These are phyloP conservation scores for Sporothrix mexicana DNA, from an alignment of 2,329 filamentous ascomycete genomes.

Conservation along the genomic window DNA sequence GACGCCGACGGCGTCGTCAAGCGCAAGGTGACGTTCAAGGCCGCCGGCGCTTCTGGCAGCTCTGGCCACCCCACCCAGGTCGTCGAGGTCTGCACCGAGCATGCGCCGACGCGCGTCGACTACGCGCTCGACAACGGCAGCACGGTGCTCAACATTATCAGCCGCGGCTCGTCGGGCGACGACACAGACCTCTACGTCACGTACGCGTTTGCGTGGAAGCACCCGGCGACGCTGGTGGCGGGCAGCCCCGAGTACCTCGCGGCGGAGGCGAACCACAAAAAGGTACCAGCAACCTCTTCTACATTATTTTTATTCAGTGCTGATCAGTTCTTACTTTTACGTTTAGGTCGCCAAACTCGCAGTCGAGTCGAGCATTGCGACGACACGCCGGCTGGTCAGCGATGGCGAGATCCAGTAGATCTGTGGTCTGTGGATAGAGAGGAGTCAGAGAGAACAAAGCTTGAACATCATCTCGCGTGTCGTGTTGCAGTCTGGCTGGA, in stretches of 20 bases:
- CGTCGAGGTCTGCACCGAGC: slow-evolving; percentile 44
- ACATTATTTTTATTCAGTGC: neutral
- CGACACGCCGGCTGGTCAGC: slow-evolving; percentile 23
- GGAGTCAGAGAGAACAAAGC: neutral
- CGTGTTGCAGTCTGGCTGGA: neutral
- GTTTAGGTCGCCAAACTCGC: neutral
- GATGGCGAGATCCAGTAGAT: slow-evolving; percentile 22
- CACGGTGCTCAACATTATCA: slow-evolving; percentile 44
- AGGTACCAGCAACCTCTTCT: slow-evolving; percentile 34
- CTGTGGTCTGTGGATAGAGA: neutral
- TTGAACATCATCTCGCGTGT: neutral
- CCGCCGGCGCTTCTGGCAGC: neutral
- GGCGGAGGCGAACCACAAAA: slow-evolving; percentile 38
- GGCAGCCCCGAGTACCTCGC: slow-evolving; percentile 39
- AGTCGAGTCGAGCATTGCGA: slow-evolving; percentile 26
- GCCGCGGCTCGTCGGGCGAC: slow-evolving; percentile 39
- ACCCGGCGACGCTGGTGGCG: slow-evolving; percentile 36
- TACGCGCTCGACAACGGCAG: slow-evolving; percentile 44
- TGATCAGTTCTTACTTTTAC: no score
- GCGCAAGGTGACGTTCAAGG: slow-evolving; percentile 36
- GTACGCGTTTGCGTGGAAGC: slow-evolving; percentile 45
- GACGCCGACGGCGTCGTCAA: slow-evolving; percentile 39
- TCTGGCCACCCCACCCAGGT: slow-evolving; percentile 31
- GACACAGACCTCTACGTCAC: slow-evolving; percentile 44
- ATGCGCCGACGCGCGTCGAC: slow-evolving; percentile 43